A percentile compares a stretch with the other conserved stretches of the same genome.
Evolutionary conservation across 257 asterid genomes (phyloP).

Genomic region (Cinchona pubescens): DNA sequence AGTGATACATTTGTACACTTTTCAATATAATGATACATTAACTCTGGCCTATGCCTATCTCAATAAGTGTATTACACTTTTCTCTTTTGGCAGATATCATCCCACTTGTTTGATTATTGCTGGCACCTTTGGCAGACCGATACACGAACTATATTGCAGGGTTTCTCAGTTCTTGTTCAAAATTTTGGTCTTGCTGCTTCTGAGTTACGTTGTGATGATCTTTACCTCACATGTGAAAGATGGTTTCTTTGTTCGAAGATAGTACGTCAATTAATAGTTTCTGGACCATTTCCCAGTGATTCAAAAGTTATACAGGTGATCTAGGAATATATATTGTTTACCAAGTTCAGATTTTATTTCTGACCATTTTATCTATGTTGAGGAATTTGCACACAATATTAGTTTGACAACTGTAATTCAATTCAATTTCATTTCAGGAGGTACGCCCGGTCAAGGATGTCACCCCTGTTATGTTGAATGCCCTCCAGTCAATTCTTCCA

Average conservation of each 20-base stretch:
- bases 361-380: constrained; percentile 4
- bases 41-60: constrained; percentile 3
- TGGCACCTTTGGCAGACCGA: constrained; percentile 99
- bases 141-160: constrained; percentile 69
- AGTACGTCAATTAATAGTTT: constrained; percentile 67
- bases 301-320: constrained; percentile 67
- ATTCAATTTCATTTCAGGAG: constrained; percentile 54
- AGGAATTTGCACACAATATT: background rate
- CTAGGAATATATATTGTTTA: constrained; percentile 8
- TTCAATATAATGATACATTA: background rate
- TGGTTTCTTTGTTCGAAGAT: constrained; percentile 96
- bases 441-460: constrained; percentile 87
- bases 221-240: constrained; percentile 85
- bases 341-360: constrained; percentile 6
- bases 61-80: constrained; percentile 29
- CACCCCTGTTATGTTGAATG: constrained; percentile 76
- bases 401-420: constrained; percentile 4
- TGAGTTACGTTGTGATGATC: constrained; percentile 64
- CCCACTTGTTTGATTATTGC: constrained; percentile 89
- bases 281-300: constrained; percentile 90
- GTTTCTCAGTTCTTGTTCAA: constrained; percentile 75
- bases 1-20: background rate
- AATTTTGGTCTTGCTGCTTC: constrained; percentile 40
- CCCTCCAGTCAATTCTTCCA: constrained; percentile 70
- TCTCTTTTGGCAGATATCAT: constrained; percentile 80